Evolutionary conservation across 495 filamentous ascomycete species (phyloP).

Genomic region (Penicillium goetzii): DNA sequence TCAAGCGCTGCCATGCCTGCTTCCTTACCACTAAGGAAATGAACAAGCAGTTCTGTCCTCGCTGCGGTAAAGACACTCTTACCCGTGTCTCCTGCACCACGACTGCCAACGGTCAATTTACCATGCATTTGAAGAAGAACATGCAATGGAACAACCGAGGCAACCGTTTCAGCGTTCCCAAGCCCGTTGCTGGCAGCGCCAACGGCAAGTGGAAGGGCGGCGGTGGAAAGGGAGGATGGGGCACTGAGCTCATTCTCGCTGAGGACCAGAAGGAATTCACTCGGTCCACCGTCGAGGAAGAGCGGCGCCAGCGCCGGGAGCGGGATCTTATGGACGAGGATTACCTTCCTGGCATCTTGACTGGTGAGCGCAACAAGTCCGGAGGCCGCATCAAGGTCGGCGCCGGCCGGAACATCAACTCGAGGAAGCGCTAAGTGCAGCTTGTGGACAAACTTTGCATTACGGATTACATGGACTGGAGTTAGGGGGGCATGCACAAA

Average conservation of each 20-base stretch:
- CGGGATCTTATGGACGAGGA: slow-evolving; percentile 94
- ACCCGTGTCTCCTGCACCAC: slow-evolving; percentile 86
- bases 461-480: slow-evolving; percentile 36
- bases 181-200: slow-evolving; percentile 78
- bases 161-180: slow-evolving; percentile 87
- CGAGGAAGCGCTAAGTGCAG: slow-evolving; percentile 62
- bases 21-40: slow-evolving; percentile 85
- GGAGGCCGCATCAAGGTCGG: slow-evolving; percentile 77
- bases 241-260: slow-evolving; percentile 76
- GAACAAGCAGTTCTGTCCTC: slow-evolving; percentile 89
- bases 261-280: slow-evolving; percentile 97
- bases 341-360: slow-evolving; percentile 84
- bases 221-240: slow-evolving; percentile 88
- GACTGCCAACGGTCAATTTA: slow-evolving; percentile 77
- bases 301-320: slow-evolving; percentile 62
- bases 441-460: slow-evolving; percentile 25
- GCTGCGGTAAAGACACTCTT: slow-evolving; percentile 85
- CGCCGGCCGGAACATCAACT: slow-evolving; percentile 85
- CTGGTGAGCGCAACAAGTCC: slow-evolving; percentile 66
- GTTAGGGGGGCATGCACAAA: slow-evolving; percentile 41
- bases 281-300: slow-evolving; percentile 62
- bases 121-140: slow-evolving; percentile 87
- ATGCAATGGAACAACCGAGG: slow-evolving; percentile 96
- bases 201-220: slow-evolving; percentile 74
- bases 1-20: slow-evolving; percentile 93